Base-by-base conservation (phyloP, 179 eudicot species). In the Corrigiola litoralis region DNA sequence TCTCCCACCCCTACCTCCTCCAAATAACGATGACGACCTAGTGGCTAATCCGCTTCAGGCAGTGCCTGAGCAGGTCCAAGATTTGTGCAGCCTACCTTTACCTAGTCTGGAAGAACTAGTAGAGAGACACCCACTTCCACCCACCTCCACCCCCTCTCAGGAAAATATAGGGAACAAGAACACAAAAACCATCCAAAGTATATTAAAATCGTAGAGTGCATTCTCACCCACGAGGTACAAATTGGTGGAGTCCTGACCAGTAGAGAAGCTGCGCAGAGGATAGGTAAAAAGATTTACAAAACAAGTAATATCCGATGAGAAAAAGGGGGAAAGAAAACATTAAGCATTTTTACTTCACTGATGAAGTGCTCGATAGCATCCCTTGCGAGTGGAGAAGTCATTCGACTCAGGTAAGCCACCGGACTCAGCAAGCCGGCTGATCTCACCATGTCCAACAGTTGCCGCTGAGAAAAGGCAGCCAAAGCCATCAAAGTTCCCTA, bases 401-500 rank as follows among this genome's bases (percentile, higher is more conserved):
- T 79, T 65, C 89, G 85, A 57, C 84, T 74, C 31, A 89, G 63
- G 70, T 84, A 89, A 20, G 94, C 88, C 25, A 87, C 76, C 18
- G 96, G 94, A 74, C 90, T 79, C 11, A 89, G 79, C 78, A 86
- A 74, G 51, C 74, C 89, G 25, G 90, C 96, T 63, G 96, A 82
- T 72, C 65, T 81, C 44, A 86, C 74, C 81, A 71, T 79, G 78
- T 82, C 71, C 58, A 86, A 6, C 62, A 78, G 51, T 61, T 75
- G 65, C 14, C 57, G 70, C 71, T 80, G 68, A 25, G 92, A 86
- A 59, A 88, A 79, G 13, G 92, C 86, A 21, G 86, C 81, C 63
- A 86, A 70, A 24, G 88, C 92, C 70, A 84, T 86, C 53, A 87
- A 80, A 45, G 96, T 87, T 71, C 94, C 92, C 92, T 86, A 61